phyloP scores from a whole-genome alignment of 371 early-diverging fungal species.

The Syncephalastrum racemosum region DNA sequence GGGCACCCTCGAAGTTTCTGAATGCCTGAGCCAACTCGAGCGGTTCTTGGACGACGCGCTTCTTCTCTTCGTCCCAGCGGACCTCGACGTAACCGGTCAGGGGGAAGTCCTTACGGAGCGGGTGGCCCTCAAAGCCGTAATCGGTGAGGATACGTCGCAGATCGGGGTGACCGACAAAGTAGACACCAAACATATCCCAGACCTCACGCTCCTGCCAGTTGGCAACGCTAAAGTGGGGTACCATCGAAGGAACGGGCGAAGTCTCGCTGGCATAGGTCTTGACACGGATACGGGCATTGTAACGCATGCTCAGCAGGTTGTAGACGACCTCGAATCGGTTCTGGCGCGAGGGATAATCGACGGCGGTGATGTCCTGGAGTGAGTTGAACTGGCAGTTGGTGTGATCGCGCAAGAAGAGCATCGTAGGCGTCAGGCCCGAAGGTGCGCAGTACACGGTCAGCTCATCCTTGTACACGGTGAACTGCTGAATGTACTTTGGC shows the following conservation, averaged over 20 bases:
- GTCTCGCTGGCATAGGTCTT: conserved; percentile 95
- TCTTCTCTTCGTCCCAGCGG: conserved; percentile 96
- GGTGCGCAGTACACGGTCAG: conserved; percentile 92
- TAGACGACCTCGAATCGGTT: conserved; percentile 98
- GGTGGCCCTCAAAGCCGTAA: conserved; percentile 98
- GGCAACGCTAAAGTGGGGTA: conserved; percentile 76
- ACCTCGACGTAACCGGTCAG: conserved; percentile 95
- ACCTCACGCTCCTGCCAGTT: conserved; percentile 99
- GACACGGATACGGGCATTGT: conserved; percentile 94
- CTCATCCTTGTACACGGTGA: conserved; percentile 97
- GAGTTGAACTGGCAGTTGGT: conserved; percentile 92
- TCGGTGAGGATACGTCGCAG: conserved; percentile 96
- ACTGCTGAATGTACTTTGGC: conserved; percentile 96
- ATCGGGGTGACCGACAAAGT: conserved; percentile 96
- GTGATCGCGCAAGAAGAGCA: conserved; percentile 93
- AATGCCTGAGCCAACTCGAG: conserved; percentile 96
- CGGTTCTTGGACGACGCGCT: conserved; percentile 95
- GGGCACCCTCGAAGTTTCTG: conserved; percentile 88
- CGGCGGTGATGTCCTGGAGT: conserved; percentile 83
- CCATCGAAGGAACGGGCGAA: conserved; percentile 85
- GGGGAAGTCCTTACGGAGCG: conserved; percentile 98
- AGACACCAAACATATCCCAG: conserved; percentile 98
- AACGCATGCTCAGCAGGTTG: conserved; percentile 84
- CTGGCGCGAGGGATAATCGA: conserved; percentile 87
- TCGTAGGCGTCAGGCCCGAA: conserved; percentile 70